Evolutionary conservation across 768 basidiomycete genomes (phyloP).

Genomic region (Pisolithus microcarpus): DNA sequence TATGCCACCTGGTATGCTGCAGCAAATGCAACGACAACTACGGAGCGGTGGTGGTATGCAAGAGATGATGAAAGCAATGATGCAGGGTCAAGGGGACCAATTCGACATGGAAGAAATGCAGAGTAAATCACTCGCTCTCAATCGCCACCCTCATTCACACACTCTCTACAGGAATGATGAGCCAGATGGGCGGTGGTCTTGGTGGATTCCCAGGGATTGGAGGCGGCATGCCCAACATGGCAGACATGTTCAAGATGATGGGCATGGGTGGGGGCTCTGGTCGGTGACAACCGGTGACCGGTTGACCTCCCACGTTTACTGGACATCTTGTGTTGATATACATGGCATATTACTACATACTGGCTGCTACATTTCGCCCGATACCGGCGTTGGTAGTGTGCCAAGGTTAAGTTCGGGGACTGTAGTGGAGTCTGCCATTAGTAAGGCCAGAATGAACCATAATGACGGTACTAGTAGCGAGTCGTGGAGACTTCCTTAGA

Average conservation of each 20-base stretch:
- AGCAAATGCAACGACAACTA: conserved; percentile 83
- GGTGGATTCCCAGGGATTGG: conserved; percentile 47
- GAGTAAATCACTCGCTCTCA: conserved; percentile 34
- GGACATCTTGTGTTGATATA: conserved; percentile 8
- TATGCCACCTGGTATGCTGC: conserved; percentile 92
- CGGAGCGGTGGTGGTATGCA: conserved; percentile 84
- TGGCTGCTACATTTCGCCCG: conserved; percentile 11
- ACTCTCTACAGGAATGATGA: conserved; percentile 67
- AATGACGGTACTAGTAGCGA: conserved; percentile 4
- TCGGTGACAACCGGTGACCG: conserved; percentile 13
- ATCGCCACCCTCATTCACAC: conserved; percentile 4
- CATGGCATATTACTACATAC: conserved; percentile 14
- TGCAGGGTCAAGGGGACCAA: conserved; percentile 89
- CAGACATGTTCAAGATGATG: conserved; percentile 86
- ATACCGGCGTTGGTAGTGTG: conserved; percentile 5
- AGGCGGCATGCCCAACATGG: conserved; percentile 66
- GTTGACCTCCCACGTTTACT: neutral
- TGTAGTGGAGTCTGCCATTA: neutral
- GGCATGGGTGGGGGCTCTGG: conserved; percentile 56
- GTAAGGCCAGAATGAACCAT: conserved; percentile 4
- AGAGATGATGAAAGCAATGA: conserved; percentile 98
- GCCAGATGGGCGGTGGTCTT: conserved; percentile 69
- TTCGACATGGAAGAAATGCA: conserved; percentile 95
- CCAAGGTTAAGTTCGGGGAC: conserved; percentile 23
- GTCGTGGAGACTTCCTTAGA: conserved; percentile 16